Evolutionary conservation across 179 eudicot species (phyloP).

Genomic region (Sideroxylon spinosum): DNA sequence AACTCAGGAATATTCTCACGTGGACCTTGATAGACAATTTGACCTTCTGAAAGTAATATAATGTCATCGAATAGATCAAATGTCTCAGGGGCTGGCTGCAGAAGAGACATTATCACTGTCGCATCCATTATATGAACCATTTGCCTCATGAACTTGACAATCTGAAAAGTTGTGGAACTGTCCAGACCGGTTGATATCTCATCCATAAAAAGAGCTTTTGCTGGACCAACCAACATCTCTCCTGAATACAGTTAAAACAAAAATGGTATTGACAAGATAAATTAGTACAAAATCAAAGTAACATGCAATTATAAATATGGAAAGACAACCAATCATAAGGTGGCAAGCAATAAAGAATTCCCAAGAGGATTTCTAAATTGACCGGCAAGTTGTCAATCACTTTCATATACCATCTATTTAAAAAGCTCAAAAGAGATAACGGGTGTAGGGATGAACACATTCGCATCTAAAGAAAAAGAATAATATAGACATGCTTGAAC

Average conservation of each 20-base stretch:
- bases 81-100: conserved; percentile 84
- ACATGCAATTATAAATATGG: neutral
- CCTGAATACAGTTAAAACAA: conserved; percentile 31
- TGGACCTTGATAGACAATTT: conserved; percentile 81
- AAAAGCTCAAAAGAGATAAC: neutral
- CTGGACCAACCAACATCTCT: conserved; percentile 85
- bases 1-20: conserved; percentile 56
- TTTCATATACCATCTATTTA: neutral
- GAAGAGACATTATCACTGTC: conserved; percentile 73
- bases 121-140: conserved; percentile 73
- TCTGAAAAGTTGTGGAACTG: conserved; percentile 71
- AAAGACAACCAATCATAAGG: neutral
- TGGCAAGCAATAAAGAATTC: neutral
- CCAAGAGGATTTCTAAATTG: neutral
- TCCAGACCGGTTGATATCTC: conserved; percentile 83
- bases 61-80: conserved; percentile 77
- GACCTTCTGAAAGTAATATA: conserved; percentile 74
- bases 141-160: conserved; percentile 66
- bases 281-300: neutral
- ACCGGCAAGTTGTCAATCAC: neutral
- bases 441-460: neutral
- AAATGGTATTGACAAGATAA: too few species aligned
- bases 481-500: neutral
- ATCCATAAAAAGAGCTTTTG: conserved; percentile 69
- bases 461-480: neutral